A percentile compares a stretch with the other conserved stretches of the same genome.
These are phyloP conservation scores for Neoascochyta sp. DNA, from an alignment of 2,329 filamentous ascomycete species.

Conservation along the genomic window DNA sequence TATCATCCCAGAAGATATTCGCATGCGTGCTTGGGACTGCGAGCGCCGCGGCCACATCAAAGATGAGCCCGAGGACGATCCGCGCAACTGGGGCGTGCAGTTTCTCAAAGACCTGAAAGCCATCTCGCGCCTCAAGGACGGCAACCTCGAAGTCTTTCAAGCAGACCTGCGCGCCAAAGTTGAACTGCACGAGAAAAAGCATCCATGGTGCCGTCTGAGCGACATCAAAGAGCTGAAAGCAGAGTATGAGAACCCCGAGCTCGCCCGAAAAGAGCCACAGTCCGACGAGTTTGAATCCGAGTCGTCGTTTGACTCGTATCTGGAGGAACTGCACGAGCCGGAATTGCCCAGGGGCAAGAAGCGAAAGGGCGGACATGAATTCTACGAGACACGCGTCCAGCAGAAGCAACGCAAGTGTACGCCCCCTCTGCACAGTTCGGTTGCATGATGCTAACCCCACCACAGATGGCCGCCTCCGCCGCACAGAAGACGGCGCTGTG, in stretches of 20 bases:
- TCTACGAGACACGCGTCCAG: conserved; percentile 29
- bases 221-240: conserved; percentile 32
- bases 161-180: conserved; percentile 24
- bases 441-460: conserved; percentile 3
- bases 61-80: conserved; percentile 31
- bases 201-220: conserved; percentile 29
- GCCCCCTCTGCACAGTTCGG: neutral
- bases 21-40: conserved; percentile 37
- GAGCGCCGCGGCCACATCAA: conserved; percentile 35
- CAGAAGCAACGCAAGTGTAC: conserved; percentile 24
- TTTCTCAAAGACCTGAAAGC: conserved; percentile 34
- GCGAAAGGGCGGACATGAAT: conserved; percentile 20
- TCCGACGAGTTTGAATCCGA: conserved; percentile 12
- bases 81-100: conserved; percentile 37
- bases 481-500: conserved; percentile 21
- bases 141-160: conserved; percentile 25
- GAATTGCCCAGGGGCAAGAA: conserved; percentile 19
- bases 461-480: conserved; percentile 25
- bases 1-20: conserved; percentile 34
- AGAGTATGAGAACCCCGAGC: conserved; percentile 26
- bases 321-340: conserved; percentile 29
- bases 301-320: conserved; percentile 26
- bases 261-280: conserved; percentile 1
- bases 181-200: conserved; percentile 21
- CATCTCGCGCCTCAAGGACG: conserved; percentile 29